Evolutionary conservation across 2,329 filamentous ascomycete species (phyloP), one percentile per base, ranked within the genome.

Genomic region (Trichoderma arundinaceum): DNA sequence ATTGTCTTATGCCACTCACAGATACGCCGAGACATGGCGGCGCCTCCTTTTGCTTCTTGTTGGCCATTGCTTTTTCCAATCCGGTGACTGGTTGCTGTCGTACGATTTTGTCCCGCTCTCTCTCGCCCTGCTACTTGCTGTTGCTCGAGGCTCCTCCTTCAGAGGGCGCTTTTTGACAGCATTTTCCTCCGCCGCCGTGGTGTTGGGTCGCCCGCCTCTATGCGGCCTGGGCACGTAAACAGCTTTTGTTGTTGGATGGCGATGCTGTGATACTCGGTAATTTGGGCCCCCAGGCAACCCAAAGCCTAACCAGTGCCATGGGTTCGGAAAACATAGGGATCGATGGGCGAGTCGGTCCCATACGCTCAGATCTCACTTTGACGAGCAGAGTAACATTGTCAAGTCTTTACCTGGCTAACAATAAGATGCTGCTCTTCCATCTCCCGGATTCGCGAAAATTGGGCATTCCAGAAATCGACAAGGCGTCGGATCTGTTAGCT

Each of bases 1-100:
- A 39, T 35, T 53, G 33, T 56, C 44, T 48, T 43, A 54, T 53
- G 51, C 48, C 44, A 60, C 22, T 62, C 64, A 53, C 60, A 68
- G 64, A 68, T 59, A 60, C 67, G 63, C 67, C 67, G 68, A 69
- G 68, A 71, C 69, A 70, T 53, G 54, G 65, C 64, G 58, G 53
- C 58, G 62, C 52, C 67, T 51, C 49, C 35, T 51, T 35, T 28
- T 10, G 13, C 43, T 33, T 19, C 19, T 17, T 19, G 44, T n/a
- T 39, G 52, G 49, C 13, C 43, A 33, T 65, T 41, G 54, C 17
- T 54, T 35, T 52, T 33, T 17, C 15, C 35, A 8, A 28, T 38
- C 33, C 6, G 38, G 22, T 41, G 41, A n/a, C 28, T 19, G 6
- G 28, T n/a, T 46, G 38, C 22, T 62, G 48, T 44, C 35, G 59